These are phyloP conservation scores for Neurospora sp. DNA, from an alignment of 495 filamentous ascomycete genomes.

Conservation along the genomic window DNA sequence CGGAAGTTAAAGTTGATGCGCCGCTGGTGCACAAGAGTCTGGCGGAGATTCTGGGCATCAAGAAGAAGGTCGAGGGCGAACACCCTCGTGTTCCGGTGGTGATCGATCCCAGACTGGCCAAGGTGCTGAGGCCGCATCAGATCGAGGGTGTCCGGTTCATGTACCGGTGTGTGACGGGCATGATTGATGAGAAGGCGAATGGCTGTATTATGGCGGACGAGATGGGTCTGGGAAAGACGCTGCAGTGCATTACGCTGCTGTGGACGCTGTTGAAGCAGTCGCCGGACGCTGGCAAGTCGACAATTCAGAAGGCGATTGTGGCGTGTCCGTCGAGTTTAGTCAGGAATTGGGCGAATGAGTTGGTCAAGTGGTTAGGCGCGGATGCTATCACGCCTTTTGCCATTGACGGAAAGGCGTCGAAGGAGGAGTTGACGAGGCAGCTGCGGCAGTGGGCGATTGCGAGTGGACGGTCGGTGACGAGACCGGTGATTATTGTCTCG, in stretches of 20 bases:
- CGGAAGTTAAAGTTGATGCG: slow-evolving; percentile 55
- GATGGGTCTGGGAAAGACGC: slow-evolving; percentile 95
- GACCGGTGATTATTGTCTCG: slow-evolving; percentile 98
- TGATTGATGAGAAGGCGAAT: slow-evolving; percentile 89
- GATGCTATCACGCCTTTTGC: slow-evolving; percentile 91
- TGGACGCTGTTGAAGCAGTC: slow-evolving; percentile 97
- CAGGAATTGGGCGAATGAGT: slow-evolving; percentile 95
- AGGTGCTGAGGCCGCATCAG: slow-evolving; percentile 92
- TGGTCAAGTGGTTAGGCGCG: slow-evolving; percentile 88
- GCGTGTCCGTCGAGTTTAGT: slow-evolving; percentile 97
- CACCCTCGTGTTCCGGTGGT: slow-evolving; percentile 90
- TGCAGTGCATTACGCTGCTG: slow-evolving; percentile 61
- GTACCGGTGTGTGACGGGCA: slow-evolving; percentile 83
- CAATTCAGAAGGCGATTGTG: slow-evolving; percentile 95
- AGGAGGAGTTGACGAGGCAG: slow-evolving; percentile 82
- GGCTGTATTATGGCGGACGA: slow-evolving; percentile 99
- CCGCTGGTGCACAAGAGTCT: slow-evolving; percentile 87
- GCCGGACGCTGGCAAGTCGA: slow-evolving; percentile 82
- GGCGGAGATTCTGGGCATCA: slow-evolving; percentile 90
- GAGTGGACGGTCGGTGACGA: slow-evolving; percentile 76
- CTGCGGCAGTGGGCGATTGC: slow-evolving; percentile 92
- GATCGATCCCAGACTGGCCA: slow-evolving; percentile 84
- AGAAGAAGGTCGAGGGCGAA: slow-evolving; percentile 73
- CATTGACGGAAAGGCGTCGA: slow-evolving; percentile 91
- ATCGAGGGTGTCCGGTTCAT: slow-evolving; percentile 98